Conservation (phyloP, 2,329 filamentous ascomycete species). For the Colletotrichum paranaense region DNA sequence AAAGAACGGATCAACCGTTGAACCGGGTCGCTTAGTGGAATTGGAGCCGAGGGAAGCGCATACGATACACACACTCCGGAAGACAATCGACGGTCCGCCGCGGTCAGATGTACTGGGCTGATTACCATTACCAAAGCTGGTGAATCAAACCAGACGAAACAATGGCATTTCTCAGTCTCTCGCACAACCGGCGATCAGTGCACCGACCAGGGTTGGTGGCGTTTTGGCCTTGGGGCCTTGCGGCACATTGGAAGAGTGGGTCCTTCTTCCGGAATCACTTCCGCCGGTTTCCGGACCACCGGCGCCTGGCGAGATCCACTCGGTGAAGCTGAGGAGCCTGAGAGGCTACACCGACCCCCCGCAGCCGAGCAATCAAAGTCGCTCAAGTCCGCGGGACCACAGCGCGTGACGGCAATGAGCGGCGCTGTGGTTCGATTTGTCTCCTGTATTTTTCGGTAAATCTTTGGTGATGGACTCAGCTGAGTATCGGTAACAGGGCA, state of each 20-base stretch:
- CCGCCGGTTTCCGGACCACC: conserved; percentile 31
- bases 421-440: not conserved
- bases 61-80: conserved; percentile 10
- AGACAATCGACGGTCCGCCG: conserved; percentile 6
- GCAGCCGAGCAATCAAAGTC: conserved; percentile 2
- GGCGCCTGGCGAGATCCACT: conserved; percentile 25
- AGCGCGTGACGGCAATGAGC: not conserved
- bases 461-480: too few species aligned
- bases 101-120: not conserved
- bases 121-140: conserved; percentile 3
- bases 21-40: not conserved
- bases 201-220: not conserved
- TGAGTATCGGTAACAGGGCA: not conserved
- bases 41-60: conserved; percentile 4
- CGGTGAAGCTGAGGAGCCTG: conserved; percentile 11
- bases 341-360: conserved; percentile 6
- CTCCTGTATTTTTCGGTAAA: not conserved
- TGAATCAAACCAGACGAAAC: conserved; percentile 34
- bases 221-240: conserved; percentile 21
- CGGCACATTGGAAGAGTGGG: not conserved
- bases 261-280: conserved; percentile 10
- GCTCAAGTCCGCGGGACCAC: not conserved
- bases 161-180: conserved; percentile 23
- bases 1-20: not conserved
- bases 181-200: conserved; percentile 23